Evolutionary conservation across 2,329 filamentous ascomycete genomes (phyloP), one percentile per base, ranked within the genome.

Genomic region (Trichophyton simii): DNA sequence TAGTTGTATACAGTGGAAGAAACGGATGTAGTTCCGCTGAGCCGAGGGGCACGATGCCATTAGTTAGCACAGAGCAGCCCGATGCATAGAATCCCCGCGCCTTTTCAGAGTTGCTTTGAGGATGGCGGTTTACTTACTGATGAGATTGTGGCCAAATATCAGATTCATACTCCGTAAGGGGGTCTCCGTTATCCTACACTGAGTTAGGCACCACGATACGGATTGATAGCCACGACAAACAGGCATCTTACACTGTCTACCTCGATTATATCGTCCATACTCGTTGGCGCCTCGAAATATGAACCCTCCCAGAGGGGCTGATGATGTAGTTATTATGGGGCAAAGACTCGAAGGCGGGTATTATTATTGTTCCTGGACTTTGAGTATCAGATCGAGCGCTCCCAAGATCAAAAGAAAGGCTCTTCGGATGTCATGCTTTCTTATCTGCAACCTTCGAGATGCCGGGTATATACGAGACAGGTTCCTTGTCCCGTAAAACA

Each of bases 1-100:
- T 62, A 65, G n/a, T 65, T 63, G 34, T 58, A 59, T 20, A 63
- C 58, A 31, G 52, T 44, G 13, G 63, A 63, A 18, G 63, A 58
- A 59, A 65, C 9, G 22, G 63, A 65, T 13, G 62, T 62, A 18
- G 44, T 57, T 38, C 57, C 46, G 42, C 61, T 63, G 31, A 22
- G 42, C n/a, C 58, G 18, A 20, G 34, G 11, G 38, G 46, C 22
- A 58, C 22, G 41, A n/a, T 36, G 9, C 22, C 15, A 22, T 22
- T 22, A 22, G n/a, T 44, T 25, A 34, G 28, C 28, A 28, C 11
- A 38, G 34, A 13, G 34, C 28, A 31, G 28, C 6, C 6, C 6
- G 28, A 31, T 31, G 6, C 11, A 38, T 38, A 13, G 11, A 4
- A 38, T 38, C 28, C 28, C 22, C 2, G n/a, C 28, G 38, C 18